These are phyloP conservation scores for Vanilla planifolia DNA, from an alignment of 106 monocot genomes.

Conservation along the genomic window DNA sequence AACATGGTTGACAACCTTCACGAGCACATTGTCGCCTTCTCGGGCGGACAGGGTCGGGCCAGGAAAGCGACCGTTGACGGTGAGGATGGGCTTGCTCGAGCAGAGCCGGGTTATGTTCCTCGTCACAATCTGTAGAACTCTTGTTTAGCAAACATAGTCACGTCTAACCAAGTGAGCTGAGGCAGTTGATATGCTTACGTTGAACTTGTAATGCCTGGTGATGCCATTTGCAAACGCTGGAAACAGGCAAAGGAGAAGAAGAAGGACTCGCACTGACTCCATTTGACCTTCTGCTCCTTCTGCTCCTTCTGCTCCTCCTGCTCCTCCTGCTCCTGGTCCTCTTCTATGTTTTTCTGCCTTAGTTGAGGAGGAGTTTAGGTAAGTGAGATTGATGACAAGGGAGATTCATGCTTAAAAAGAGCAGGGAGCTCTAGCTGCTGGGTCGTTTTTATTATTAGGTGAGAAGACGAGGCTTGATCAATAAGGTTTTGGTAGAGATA, in stretches of 20 bases:
- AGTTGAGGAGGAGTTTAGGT: background rate
- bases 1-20: constrained; percentile 45
- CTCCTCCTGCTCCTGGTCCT: too few species aligned
- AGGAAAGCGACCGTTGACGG: constrained; percentile 43
- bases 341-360: constrained; percentile 5
- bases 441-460: constrained; percentile 67
- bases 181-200: too few species aligned
- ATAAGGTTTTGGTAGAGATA: constrained; percentile 28
- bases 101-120: constrained; percentile 32
- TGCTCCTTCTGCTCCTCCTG: background rate
- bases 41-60: constrained; percentile 43
- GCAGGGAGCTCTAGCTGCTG: constrained; percentile 16
- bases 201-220: constrained; percentile 51
- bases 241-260: constrained; percentile 16
- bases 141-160: too few species aligned
- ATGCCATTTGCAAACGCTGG: constrained; percentile 14
- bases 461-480: constrained; percentile 27
- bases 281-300: background rate
- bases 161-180: too few species aligned
- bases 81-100: constrained; percentile 36
- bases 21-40: constrained; percentile 45
- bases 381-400: constrained; percentile 12
- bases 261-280: background rate
- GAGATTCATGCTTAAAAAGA: constrained; percentile 28
- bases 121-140: constrained; percentile 28